These are phyloP conservation scores for Trametes elegans DNA, from an alignment of 768 basidiomycete genomes.

Conservation along the genomic window DNA sequence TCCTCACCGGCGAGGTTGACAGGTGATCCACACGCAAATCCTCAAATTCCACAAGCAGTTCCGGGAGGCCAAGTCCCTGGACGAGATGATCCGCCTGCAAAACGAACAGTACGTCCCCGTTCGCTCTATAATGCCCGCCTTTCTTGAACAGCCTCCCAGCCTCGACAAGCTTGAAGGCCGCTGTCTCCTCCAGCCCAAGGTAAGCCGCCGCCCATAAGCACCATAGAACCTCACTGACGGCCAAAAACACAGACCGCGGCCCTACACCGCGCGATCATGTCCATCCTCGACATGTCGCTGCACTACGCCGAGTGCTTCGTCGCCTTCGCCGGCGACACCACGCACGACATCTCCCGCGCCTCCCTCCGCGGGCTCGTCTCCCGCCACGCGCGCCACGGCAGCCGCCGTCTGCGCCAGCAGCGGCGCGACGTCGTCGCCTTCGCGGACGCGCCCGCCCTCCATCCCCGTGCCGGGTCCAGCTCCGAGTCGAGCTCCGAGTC, in stretches of 20 bases:
- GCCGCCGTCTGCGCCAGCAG: conserved; percentile 54
- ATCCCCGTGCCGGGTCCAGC: no score
- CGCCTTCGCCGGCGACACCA: conserved; percentile 58
- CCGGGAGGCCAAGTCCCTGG: conserved; percentile 56
- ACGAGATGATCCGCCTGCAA: conserved; percentile 72
- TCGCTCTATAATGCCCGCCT: not conserved
- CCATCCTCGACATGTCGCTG: conserved; percentile 71
- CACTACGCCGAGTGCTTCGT: conserved; percentile 66
- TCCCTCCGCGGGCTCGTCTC: conserved; percentile 8
- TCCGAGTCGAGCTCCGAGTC: no score
- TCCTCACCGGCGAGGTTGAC: not conserved
- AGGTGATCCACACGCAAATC: conserved; percentile 72
- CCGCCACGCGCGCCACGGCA: conserved; percentile 50
- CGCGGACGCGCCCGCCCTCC: conserved; percentile 47
- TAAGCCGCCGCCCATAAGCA: conserved; percentile 30
- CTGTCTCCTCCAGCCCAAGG: conserved; percentile 64
- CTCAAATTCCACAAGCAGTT: conserved; percentile 58
- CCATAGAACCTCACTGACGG: not conserved
- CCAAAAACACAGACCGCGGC: conserved; percentile 52
- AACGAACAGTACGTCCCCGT: conserved; percentile 56
- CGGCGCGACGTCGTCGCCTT: conserved; percentile 63
- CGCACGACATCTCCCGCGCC: conserved; percentile 49
- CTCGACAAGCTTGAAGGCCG: conserved; percentile 57
- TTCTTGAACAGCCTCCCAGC: conserved; percentile 34
- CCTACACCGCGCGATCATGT: conserved; percentile 62